Evolutionary conservation across 345 rosid genomes (phyloP).

Genomic region (Bretschneidera sinensis): DNA sequence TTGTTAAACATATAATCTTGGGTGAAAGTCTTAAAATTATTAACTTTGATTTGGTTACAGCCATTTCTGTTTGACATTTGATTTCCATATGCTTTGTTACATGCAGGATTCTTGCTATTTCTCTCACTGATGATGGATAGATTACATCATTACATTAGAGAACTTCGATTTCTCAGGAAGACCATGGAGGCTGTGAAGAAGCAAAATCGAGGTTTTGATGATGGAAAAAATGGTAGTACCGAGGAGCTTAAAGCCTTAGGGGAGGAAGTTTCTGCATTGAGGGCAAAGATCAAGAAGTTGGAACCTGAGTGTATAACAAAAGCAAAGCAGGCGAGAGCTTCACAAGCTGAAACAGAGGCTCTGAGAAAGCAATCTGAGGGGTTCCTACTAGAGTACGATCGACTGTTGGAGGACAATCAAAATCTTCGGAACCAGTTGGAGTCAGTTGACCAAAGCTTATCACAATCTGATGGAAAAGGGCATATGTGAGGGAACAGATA

Average conservation of each 20-base stretch:
- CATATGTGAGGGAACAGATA: conserved; percentile 24
- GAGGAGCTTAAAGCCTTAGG: conserved; percentile 42
- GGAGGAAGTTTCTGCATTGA: conserved; percentile 42
- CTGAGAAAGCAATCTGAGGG: conserved; percentile 70
- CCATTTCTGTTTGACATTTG: not conserved
- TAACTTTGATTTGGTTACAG: too few relatives aligned
- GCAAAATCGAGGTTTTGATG: conserved; percentile 56
- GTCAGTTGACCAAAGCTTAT: conserved; percentile 33
- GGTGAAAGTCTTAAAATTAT: too few relatives aligned
- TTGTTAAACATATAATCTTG: not conserved
- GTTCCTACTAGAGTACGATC: conserved; percentile 63
- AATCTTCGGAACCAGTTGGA: conserved; percentile 64
- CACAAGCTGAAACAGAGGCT: conserved; percentile 56
- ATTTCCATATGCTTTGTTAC: not conserved
- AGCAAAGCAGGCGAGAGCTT: conserved; percentile 48
- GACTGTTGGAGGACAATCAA: conserved; percentile 68
- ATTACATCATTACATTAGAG: conserved; percentile 82
- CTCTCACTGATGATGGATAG: conserved; percentile 82
- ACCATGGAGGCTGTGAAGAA: conserved; percentile 74
- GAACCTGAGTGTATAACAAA: conserved; percentile 49
- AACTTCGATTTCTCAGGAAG: conserved; percentile 66
- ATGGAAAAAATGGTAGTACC: conserved; percentile 39
- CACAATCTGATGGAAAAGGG: conserved; percentile 46
- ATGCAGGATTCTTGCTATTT: conserved; percentile 72
- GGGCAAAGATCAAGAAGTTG: conserved; percentile 39